Evolutionary conservation across 306 rosid genomes (phyloP), one percentile per base, ranked within the genome.

Genomic region (Fragaria iinumae): DNA sequence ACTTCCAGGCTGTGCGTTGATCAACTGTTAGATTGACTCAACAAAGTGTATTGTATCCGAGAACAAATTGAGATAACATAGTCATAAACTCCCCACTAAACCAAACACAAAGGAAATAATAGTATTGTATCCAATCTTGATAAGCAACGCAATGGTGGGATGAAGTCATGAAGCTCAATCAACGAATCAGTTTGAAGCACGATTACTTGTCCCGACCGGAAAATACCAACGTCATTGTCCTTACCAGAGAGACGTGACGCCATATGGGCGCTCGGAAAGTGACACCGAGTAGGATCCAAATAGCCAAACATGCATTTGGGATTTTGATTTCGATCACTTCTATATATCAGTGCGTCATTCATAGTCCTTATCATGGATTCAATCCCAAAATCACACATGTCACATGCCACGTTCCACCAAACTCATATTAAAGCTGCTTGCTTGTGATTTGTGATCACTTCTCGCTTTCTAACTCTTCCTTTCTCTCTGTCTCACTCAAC

Each of bases 141-240:
- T 65, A 36, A 64, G 69, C 45, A 64, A 62, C 11, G 11, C 36
- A 32, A 6, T 16, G 39, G 67, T 60, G 67, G 20, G 13, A 2
- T 21, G 38, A 34, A 5, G 11, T 6, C 7, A 32, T 32, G 34
- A 32, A 32, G 41, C 7, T 5, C 44, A 16, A 34, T 45, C 21
- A 34, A 36, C 12, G 14, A 65, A 62, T 23, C n/a, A n/a, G n/a
- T n/a, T n/a, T 60, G 12, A 34, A 34, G 69, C 69, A 64, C 47
- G 69, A 36, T 65, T 16, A 65, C 69, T 36, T 65, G 69, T 65
- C 69, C 69, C 69, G 69, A 17, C 69, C 69, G 69, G 69, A 60
- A 60, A 25, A 34, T 34, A 64, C 44, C 20, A 63, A 29, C 14
- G 69, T 36, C 69, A 36, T 9, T 6, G 12, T 65, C 69, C 47